These are phyloP conservation scores for Polyplosphaeria fusca DNA, from an alignment of 495 filamentous ascomycete genomes.

Conservation along the genomic window DNA sequence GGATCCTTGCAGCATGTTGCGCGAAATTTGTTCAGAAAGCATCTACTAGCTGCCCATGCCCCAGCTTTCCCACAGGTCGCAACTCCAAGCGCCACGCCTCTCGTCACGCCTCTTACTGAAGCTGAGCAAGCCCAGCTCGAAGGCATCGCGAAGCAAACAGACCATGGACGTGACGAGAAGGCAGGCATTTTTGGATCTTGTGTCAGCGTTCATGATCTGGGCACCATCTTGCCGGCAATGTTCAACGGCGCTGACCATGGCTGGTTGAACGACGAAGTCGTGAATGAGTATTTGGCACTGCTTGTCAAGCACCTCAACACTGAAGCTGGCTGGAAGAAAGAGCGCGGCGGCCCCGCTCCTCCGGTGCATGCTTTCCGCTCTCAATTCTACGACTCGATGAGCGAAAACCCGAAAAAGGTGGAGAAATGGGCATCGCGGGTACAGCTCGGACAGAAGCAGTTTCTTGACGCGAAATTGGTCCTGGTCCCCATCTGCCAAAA, in stretches of 20 bases:
- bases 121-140: background rate
- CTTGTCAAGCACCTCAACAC: constrained; percentile 60
- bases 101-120: background rate
- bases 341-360: constrained; percentile 29
- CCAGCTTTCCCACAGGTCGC: no score
- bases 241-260: constrained; percentile 29
- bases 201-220: constrained; percentile 64
- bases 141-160: background rate
- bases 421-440: constrained; percentile 37
- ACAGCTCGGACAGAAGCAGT: constrained; percentile 48
- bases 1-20: no score
- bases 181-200: no score
- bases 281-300: constrained; percentile 63
- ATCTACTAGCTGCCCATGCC: no score
- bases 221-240: constrained; percentile 48
- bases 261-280: constrained; percentile 84
- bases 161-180: background rate
- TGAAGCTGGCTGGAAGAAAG: constrained; percentile 18
- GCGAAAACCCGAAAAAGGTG: constrained; percentile 34
- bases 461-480: constrained; percentile 58
- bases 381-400: constrained; percentile 67
- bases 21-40: no score
- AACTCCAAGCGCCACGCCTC: no score
- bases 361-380: constrained; percentile 70
- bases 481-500: constrained; percentile 59